phyloP scores from a whole-genome alignment of 768 basidiomycete genomes.

The Antrodiella citrinella region DNA sequence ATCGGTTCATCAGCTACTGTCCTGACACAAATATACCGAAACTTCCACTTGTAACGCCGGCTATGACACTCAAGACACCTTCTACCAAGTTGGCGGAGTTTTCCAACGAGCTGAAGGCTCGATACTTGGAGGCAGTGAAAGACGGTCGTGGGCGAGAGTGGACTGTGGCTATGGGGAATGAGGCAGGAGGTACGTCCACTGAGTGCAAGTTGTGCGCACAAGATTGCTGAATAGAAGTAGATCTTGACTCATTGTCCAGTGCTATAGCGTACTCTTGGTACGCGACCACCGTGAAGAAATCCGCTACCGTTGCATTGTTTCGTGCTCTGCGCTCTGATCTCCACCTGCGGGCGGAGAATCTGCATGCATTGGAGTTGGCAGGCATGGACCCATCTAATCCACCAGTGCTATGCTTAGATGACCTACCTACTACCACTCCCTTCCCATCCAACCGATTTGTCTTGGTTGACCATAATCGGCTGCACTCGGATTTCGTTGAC shows the following conservation, averaged over 20 bases:
- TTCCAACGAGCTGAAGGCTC: slow-evolving; percentile 30
- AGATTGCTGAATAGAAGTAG: slow-evolving; percentile 30
- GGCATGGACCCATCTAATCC: slow-evolving; percentile 40
- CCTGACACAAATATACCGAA: neutral
- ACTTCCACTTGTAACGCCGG: neutral
- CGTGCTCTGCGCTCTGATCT: slow-evolving; percentile 66
- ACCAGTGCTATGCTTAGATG: slow-evolving; percentile 61
- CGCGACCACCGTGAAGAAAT: slow-evolving; percentile 41
- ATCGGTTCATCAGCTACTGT: neutral
- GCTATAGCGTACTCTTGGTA: slow-evolving; percentile 82
- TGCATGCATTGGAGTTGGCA: slow-evolving; percentile 60
- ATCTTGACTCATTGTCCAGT: slow-evolving; percentile 85
- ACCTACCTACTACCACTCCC: slow-evolving; percentile 41
- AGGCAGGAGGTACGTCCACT: slow-evolving; percentile 73
- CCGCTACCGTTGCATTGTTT: slow-evolving; percentile 61
- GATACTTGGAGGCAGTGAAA: slow-evolving; percentile 51
- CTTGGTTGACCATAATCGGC: slow-evolving; percentile 87
- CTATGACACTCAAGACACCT: neutral
- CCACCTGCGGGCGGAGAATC: slow-evolving; percentile 78
- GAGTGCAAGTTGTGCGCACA: neutral
- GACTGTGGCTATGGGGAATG: slow-evolving; percentile 91
- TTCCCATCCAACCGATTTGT: slow-evolving; percentile 56
- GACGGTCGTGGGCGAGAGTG: slow-evolving; percentile 48
- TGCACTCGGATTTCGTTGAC: slow-evolving; percentile 36
- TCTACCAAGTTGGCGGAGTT: slow-evolving; percentile 8